Percentiles rank a stretch among this genome's conserved stretches.
Conservation (phyloP, 73 alveolate species). For the Paramecium sonneborni region DNA sequence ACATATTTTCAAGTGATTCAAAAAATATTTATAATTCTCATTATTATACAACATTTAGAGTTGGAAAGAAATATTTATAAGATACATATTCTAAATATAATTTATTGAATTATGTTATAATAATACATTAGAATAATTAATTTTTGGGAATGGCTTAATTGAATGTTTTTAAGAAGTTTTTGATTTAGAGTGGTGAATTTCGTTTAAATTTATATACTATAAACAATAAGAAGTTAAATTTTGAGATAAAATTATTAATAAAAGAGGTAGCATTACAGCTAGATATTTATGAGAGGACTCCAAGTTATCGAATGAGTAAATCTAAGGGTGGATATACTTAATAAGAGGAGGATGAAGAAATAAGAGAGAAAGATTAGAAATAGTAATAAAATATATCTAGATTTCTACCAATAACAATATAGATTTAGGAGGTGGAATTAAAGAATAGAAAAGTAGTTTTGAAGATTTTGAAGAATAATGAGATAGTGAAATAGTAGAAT, state of each 20-base stretch:
- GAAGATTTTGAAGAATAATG: background rate
- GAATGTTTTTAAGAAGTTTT: background rate
- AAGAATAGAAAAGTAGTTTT: background rate
- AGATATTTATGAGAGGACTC: constrained; percentile 16
- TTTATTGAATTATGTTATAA: background rate
- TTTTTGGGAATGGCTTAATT: constrained; percentile 3
- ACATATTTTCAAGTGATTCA: background rate
- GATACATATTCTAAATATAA: background rate
- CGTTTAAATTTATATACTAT: background rate
- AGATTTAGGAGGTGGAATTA: background rate
- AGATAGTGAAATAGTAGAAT: background rate
- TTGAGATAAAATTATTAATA: background rate
- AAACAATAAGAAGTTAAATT: background rate
- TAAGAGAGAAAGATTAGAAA: background rate
- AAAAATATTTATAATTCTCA: background rate
- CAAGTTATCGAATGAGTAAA: background rate
- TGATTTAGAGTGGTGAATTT: background rate
- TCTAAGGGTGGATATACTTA: constrained; percentile 4
- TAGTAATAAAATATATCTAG: no score
- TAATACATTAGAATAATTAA: background rate
- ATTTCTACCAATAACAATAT: background rate
- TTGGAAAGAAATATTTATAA: background rate
- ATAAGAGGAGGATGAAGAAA: background rate
- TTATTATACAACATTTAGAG: background rate
- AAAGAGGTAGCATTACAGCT: background rate